Evolutionary conservation across 768 basidiomycete species (phyloP), one percentile per base, ranked within the genome.

Genomic region (Kwoniella bestiolae): DNA sequence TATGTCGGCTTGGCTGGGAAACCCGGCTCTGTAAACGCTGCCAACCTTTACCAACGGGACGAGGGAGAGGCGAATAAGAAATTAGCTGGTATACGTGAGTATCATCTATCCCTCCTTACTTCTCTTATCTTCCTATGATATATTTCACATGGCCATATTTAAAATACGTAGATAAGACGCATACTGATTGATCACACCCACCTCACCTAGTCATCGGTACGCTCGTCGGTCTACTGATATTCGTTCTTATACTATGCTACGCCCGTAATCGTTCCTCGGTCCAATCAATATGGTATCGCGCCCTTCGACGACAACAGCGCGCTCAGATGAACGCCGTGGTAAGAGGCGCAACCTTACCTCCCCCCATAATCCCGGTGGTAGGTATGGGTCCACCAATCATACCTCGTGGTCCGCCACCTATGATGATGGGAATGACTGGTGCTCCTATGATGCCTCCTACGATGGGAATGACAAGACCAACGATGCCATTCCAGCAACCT

Each of bases 211-310:
- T 93, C 47, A 79, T 94, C 46, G 83, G 85, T 32, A 88, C 89
- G 26, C 86, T 95, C 74, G 78, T 91, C 44, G 90, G 90, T 0
- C 84, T 91, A 28, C 84, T 90, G 28, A 89, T 94, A 82, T 87
- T 92, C 38, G 83, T 91, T 1, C 84, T 94, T 14, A 83, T 94
- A 2, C 83, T 89, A 38, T 90, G 91, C 3, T 86, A 90, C 71
- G 74, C 74, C n/a, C 77, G 84, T 74, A 76, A 74, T 29, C 68
- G 78, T 31, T 56, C 60, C 26, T 73, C 76, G 1, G 66, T 75
- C 58, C 76, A 78, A 59, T 76, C 75, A 14, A 67, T 73, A n/a
- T 78, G 75, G 72, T 75, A 74, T 53, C 71, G 79, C 2, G 65
- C 72, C 1, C 41, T 74, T 8, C 62, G 76, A 2, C 70, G 72